Percentiles rank a stretch among this genome's conserved stretches.
Conservation (phyloP, 129 eudicot species). For the Lactuca saligna region DNA sequence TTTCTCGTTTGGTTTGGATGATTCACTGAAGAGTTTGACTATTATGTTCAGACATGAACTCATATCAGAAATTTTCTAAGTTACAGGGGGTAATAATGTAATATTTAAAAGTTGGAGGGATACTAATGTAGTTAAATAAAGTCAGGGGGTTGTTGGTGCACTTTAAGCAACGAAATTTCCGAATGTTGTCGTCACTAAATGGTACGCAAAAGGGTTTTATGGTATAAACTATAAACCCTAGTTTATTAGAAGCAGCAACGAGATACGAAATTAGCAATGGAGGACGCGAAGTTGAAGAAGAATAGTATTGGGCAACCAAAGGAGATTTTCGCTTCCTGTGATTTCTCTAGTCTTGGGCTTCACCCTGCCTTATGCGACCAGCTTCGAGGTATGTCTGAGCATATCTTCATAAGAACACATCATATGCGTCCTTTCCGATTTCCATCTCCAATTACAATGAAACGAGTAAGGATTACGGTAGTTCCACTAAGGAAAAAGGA, state of each 20-base stretch:
- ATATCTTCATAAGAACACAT: not conserved
- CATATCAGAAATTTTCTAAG: not conserved
- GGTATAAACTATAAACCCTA: slow-evolving; percentile 27
- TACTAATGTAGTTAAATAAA: not conserved
- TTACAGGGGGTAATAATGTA: slow-evolving; percentile 1
- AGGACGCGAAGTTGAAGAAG: slow-evolving; percentile 18
- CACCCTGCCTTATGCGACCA: slow-evolving; percentile 67
- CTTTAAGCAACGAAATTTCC: not conserved
- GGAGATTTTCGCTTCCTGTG: slow-evolving; percentile 67
- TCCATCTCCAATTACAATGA: not conserved
- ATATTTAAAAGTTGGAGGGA: not conserved
- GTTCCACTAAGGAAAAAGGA: not conserved
- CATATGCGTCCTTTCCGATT: not conserved
- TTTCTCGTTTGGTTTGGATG: not conserved
- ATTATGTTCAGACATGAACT: not conserved
- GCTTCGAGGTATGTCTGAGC: slow-evolving; percentile 52
- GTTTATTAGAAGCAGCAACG: not conserved
- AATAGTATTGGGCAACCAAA: slow-evolving; percentile 8
- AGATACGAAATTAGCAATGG: slow-evolving; percentile 6
- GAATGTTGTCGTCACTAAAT: not conserved
- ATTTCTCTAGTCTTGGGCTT: slow-evolving; percentile 79
- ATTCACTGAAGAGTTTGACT: not conserved
- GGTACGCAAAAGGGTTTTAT: slow-evolving; percentile 2
- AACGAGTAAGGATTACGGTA: not conserved
- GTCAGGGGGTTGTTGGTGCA: not conserved